Evolutionary conservation across 179 eudicot species (phyloP).

Genomic region (Beta corolliflora): DNA sequence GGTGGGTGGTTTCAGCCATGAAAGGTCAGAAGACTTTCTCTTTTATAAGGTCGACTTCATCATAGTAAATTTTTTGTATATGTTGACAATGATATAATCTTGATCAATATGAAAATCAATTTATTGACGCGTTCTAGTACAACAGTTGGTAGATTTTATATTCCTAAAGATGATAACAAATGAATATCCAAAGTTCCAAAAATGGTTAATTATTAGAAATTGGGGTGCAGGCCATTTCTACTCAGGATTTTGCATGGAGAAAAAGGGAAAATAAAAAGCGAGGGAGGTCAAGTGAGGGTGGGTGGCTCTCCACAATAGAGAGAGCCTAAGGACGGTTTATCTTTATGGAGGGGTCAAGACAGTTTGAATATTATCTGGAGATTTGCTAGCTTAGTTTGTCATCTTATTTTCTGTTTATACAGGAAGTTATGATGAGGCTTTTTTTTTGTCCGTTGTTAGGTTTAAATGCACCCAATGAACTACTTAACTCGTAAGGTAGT

Average conservation of each 20-base stretch:
- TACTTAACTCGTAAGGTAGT: background rate
- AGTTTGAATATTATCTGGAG: conserved; percentile 27
- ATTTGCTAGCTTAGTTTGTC: conserved; percentile 16
- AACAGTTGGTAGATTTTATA: background rate
- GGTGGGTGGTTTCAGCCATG: conserved; percentile 38
- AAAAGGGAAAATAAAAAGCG: background rate
- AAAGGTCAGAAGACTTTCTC: conserved; percentile 19
- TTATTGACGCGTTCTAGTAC: conserved; percentile 13
- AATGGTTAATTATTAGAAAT: background rate
- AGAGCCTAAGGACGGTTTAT: conserved; percentile 14
- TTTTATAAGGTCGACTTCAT: conserved; percentile 24
- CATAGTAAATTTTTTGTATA: background rate
- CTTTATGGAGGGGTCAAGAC: conserved; percentile 7
- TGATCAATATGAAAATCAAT: conserved; percentile 7
- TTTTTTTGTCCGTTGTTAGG: background rate
- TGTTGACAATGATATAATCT: background rate
- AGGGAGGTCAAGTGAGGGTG: background rate
- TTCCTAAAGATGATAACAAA: background rate
- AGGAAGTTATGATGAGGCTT: background rate
- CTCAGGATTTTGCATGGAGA: background rate
- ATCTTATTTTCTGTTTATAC: background rate
- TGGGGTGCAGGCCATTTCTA: conserved; percentile 23
- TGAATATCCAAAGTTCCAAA: conserved; percentile 20
- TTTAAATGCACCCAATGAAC: background rate
- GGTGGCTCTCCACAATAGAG: conserved; percentile 27